phyloP scores from a whole-genome alignment of 768 basidiomycete species.

The Tricholoma saponaceum region DNA sequence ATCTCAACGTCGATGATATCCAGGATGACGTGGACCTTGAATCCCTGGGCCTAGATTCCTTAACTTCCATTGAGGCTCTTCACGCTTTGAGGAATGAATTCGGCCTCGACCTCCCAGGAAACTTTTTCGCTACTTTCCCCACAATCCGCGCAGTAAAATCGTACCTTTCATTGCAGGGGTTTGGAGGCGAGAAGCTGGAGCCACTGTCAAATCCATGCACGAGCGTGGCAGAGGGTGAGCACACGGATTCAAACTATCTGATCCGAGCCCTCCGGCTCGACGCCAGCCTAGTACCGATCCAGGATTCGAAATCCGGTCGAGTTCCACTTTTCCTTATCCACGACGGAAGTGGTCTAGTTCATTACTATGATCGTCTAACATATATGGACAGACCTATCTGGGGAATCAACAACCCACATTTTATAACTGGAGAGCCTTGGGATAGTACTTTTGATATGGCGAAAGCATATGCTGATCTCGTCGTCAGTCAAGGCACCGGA shows the following conservation, averaged over 20 bases:
- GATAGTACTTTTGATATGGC: conserved; percentile 50
- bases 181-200: neutral
- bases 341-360: conserved; percentile 65
- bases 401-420: conserved; percentile 56
- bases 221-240: neutral
- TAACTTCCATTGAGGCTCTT: conserved; percentile 59
- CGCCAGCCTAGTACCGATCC: conserved; percentile 32
- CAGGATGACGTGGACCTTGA: conserved; percentile 42
- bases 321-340: conserved; percentile 63
- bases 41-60: conserved; percentile 57
- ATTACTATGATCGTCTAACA: conserved; percentile 44
- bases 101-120: conserved; percentile 36
- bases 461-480: conserved; percentile 38
- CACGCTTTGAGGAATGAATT: conserved; percentile 41
- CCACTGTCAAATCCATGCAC: neutral
- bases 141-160: conserved; percentile 37
- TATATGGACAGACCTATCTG: conserved; percentile 51
- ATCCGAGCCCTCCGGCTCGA: conserved; percentile 20
- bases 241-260: conserved; percentile 7
- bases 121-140: conserved; percentile 36
- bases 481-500: conserved; percentile 29
- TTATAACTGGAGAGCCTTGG: conserved; percentile 45
- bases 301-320: conserved; percentile 19
- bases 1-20: conserved; percentile 33
- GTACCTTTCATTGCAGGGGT: conserved; percentile 17